Evolutionary conservation across 2,329 filamentous ascomycete species (phyloP).

Genomic region (Ramichloridium luteum): DNA sequence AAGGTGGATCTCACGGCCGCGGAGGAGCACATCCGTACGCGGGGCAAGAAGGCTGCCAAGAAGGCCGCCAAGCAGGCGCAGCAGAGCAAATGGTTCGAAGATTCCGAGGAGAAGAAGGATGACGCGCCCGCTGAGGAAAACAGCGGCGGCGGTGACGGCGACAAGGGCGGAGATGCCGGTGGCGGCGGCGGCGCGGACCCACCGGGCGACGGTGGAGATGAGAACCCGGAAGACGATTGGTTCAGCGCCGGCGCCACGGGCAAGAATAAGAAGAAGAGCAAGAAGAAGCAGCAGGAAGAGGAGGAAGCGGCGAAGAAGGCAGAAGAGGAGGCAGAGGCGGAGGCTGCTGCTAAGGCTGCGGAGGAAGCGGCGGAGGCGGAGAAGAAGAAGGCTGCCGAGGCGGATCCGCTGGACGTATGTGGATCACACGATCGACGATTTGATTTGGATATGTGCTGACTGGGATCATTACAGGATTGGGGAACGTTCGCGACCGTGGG

Average conservation of each 20-base stretch:
- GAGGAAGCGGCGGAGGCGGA: constrained; percentile 21
- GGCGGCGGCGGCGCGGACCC: constrained; percentile 18
- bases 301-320: constrained; percentile 27
- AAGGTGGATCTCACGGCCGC: constrained; percentile 48
- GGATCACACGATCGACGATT: neutral
- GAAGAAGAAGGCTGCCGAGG: constrained; percentile 21
- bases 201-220: constrained; percentile 22
- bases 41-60: constrained; percentile 43
- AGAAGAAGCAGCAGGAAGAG: constrained; percentile 27
- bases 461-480: constrained; percentile 29
- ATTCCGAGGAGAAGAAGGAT: constrained; percentile 36
- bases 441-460: too few relatives aligned
- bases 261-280: constrained; percentile 30
- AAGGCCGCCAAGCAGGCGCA: constrained; percentile 27
- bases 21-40: constrained; percentile 37
- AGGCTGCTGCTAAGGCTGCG: constrained; percentile 26
- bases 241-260: constrained; percentile 18
- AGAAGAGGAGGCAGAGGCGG: constrained; percentile 28
- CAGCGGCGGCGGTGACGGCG: constrained; percentile 25
- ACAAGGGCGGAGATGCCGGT: constrained; percentile 23
- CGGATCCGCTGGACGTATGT: constrained; percentile 17
- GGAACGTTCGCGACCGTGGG: constrained; percentile 23
- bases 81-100: constrained; percentile 31
- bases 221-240: constrained; percentile 23
- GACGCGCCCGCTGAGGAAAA: constrained; percentile 20